phyloP scores from a whole-genome alignment of 2,329 filamentous ascomycete genomes.

The Didymella glomerata region DNA sequence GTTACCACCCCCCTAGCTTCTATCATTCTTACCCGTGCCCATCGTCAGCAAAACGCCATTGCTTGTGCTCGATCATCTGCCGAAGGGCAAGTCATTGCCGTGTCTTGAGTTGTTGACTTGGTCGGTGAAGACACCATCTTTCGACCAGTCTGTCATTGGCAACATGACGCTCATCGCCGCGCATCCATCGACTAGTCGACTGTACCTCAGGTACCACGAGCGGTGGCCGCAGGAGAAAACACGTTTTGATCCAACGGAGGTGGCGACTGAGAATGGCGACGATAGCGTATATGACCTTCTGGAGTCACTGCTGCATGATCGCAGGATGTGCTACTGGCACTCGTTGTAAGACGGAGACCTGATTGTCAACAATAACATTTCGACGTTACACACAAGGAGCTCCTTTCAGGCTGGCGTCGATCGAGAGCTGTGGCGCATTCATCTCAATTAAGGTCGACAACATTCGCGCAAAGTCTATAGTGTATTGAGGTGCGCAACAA shows the following conservation, averaged over 20 bases:
- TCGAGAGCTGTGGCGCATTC: slow-evolving; percentile 61
- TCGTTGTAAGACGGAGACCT: neutral
- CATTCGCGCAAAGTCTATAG: neutral
- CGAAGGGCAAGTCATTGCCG: slow-evolving; percentile 30
- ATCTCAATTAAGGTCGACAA: slow-evolving; percentile 47
- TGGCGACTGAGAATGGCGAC: neutral
- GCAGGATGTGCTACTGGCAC: neutral
- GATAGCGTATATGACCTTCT: neutral
- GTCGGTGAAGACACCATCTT: slow-evolving; percentile 60
- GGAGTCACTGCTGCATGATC: neutral
- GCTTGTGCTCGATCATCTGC: neutral
- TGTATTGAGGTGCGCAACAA: neutral
- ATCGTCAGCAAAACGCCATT: neutral
- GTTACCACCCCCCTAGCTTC: neutral
- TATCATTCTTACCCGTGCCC: neutral
- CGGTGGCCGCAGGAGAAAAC: neutral
- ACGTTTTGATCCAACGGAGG: neutral
- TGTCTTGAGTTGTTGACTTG: slow-evolving; percentile 55
- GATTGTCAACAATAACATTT: slow-evolving; percentile 58
- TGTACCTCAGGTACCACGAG: neutral
- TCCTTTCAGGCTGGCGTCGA: slow-evolving; percentile 56
- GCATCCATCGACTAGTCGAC: slow-evolving; percentile 53
- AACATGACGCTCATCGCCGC: slow-evolving; percentile 56
- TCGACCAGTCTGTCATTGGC: slow-evolving; percentile 55
- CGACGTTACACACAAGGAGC: slow-evolving; percentile 61